phyloP scores from a whole-genome alignment of 2,329 filamentous ascomycete genomes.

The Fusarium guadeloupense region DNA sequence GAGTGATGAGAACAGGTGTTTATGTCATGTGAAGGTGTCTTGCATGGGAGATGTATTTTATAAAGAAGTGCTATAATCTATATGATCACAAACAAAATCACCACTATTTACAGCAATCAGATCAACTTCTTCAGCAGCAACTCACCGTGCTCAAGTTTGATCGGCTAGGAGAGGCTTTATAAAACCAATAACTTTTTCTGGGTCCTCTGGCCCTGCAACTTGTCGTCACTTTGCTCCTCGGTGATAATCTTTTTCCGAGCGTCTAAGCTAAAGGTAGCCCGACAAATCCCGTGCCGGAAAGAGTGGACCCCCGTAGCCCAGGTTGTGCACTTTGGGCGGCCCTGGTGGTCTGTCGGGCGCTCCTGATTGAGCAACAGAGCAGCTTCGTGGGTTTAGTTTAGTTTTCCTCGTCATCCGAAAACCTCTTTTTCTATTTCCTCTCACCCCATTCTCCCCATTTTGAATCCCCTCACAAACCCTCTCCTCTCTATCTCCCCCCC shows the following conservation, averaged over 20 bases:
- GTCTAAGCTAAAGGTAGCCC: conserved; percentile 16
- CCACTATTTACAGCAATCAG: not conserved
- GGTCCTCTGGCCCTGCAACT: conserved; percentile 17
- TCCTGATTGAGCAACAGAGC: conserved; percentile 32
- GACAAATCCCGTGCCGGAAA: conserved; percentile 44
- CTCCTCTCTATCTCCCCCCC: conserved; percentile 26
- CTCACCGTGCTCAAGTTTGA: not conserved
- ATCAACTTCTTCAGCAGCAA: not conserved
- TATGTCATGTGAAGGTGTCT: conserved; percentile 5
- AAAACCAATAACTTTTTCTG: conserved; percentile 1
- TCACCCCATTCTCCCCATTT: conserved; percentile 1
- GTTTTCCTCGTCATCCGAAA: conserved; percentile 39
- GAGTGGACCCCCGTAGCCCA: conserved; percentile 15
- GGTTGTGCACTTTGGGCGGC: conserved; percentile 4
- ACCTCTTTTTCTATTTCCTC: conserved; percentile 32
- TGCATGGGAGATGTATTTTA: not conserved
- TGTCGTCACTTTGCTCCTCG: conserved; percentile 36
- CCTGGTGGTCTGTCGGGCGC: conserved; percentile 25
- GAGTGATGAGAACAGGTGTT: conserved; percentile 26
- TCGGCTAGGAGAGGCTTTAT: conserved; percentile 24
- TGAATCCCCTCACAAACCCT: conserved; percentile 16
- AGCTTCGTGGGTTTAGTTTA: conserved; percentile 32
- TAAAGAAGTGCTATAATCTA: not conserved
- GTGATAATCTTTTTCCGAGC: conserved; percentile 37
- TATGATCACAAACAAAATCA: not conserved